These are phyloP conservation scores for Fusarium austroafricanum DNA, from an alignment of 2,329 filamentous ascomycete species.

Conservation along the genomic window DNA sequence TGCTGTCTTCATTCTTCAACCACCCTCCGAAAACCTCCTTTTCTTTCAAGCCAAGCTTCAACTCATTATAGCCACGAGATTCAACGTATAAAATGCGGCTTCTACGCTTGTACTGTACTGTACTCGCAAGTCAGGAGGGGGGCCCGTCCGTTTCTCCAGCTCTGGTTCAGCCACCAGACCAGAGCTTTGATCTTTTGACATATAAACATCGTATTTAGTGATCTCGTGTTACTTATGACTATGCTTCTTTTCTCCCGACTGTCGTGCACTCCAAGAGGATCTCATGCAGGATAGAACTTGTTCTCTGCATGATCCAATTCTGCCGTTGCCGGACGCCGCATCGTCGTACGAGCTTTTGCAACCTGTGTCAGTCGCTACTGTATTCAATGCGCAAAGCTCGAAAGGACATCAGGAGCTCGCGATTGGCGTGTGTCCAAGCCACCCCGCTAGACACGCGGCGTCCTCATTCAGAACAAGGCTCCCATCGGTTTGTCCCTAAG, in stretches of 20 bases:
- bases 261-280: slow-evolving; percentile 5
- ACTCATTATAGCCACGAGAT: slow-evolving; percentile 10
- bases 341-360: slow-evolving; percentile 3
- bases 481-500: neutral
- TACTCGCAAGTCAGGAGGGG: slow-evolving; percentile 23
- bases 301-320: slow-evolving; percentile 18
- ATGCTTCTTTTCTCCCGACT: slow-evolving; percentile 17
- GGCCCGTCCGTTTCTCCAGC: neutral
- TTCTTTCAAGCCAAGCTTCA: slow-evolving; percentile 12
- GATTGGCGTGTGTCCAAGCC: slow-evolving; percentile 30
- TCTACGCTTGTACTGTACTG: neutral
- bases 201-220: slow-evolving; percentile 41
- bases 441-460: slow-evolving; percentile 24
- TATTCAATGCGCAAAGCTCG: slow-evolving; percentile 16
- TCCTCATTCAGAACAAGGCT: slow-evolving; percentile 24
- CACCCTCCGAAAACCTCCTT: neutral
- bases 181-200: slow-evolving; percentile 20
- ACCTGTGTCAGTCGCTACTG: slow-evolving; percentile 7
- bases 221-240: slow-evolving; percentile 42
- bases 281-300: slow-evolving; percentile 6
- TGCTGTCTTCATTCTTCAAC: neutral
- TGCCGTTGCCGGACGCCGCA: slow-evolving; percentile 27
- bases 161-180: slow-evolving; percentile 1
- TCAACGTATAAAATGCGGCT: slow-evolving; percentile 1
- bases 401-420: slow-evolving; percentile 16